phyloP scores from a whole-genome alignment of 495 filamentous ascomycete genomes.

The Penicillium verhagenii region DNA sequence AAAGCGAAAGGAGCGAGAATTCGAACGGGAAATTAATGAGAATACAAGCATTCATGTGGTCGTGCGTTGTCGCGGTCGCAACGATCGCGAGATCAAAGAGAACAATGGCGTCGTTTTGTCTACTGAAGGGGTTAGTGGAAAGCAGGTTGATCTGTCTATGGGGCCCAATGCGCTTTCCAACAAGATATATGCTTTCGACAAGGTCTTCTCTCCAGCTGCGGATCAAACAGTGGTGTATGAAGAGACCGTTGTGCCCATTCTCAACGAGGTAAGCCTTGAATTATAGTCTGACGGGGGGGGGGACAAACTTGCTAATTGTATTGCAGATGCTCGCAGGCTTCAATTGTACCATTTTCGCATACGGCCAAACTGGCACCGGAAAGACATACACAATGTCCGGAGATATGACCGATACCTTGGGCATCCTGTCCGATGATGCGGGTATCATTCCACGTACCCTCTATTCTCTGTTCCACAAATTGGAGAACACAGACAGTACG shows the following conservation, averaged over 20 bases:
- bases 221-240: conserved; percentile 92
- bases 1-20: conserved; percentile 83
- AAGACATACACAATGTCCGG: conserved; percentile 99
- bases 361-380: conserved; percentile 95
- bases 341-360: conserved; percentile 98
- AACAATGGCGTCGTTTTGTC: conserved; percentile 89
- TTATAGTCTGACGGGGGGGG: background rate
- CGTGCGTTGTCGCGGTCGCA: conserved; percentile 89
- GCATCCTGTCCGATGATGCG: conserved; percentile 82
- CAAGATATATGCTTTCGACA: conserved; percentile 95
- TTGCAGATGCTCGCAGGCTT: conserved; percentile 87
- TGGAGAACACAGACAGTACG: conserved; percentile 81
- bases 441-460: conserved; percentile 92
- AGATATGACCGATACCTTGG: conserved; percentile 85
- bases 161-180: conserved; percentile 88
- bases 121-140: conserved; percentile 83
- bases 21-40: conserved; percentile 66
- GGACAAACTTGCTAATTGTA: background rate
- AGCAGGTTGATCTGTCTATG: conserved; percentile 83
- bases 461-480: conserved; percentile 78
- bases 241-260: conserved; percentile 85
- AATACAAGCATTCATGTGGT: conserved; percentile 98
- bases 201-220: conserved; percentile 92
- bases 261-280: conserved; percentile 72
- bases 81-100: conserved; percentile 85